Base-by-base conservation (phyloP, 2,329 filamentous ascomycete genomes). In the Calonectria hawksworthii region DNA sequence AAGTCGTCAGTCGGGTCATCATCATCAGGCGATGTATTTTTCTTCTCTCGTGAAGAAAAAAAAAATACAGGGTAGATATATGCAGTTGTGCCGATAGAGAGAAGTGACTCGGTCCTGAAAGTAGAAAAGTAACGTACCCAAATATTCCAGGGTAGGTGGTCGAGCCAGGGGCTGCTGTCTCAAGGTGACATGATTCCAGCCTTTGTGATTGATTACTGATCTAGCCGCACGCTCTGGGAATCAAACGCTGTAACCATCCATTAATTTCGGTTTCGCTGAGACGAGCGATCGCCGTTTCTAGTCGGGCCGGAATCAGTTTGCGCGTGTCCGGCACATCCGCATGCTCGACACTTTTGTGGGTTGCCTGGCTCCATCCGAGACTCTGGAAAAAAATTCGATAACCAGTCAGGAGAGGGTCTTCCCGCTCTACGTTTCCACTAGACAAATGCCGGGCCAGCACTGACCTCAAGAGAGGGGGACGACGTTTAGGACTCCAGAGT, bases 51-150 rank as follows among this genome's bases (percentile, higher is more conserved):
- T 13, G 44, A 26, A n/a, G n/a, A n/a, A n/a, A n/a, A n/a, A n/a
- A n/a, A 14, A 30, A 30, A 63, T 74, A 23, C 47, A 67, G 67
- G 72, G 72, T 74, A 70, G 11, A 13, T 5, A 50, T 47, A 32
- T 41, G 38, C 28, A 50, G 28, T 21, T 23, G 41, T 34, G 26
- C 28, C 61, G 28, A 38, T 9, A 50, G 28, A n/a, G 21, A 23
- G 28, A 44, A 47, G n/a, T 16, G n/a, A 30, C 61, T 65, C 61
- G 61, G 61, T 50, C 36, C 14, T 44, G 34, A 63, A 61, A 63
- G 41, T 44, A 47, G 61, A 50, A 65, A 63, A 65, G 61, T 50
- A 65, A 50, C 41, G 38, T 65, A 65, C 38, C 28, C 11, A 23
- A 65, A 47, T 65, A 47, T 65, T 50, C 38, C 41, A 65, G 61